phyloP scores from a whole-genome alignment of 1,284 basidiomycete species.

The Leccinum pachyderme region DNA sequence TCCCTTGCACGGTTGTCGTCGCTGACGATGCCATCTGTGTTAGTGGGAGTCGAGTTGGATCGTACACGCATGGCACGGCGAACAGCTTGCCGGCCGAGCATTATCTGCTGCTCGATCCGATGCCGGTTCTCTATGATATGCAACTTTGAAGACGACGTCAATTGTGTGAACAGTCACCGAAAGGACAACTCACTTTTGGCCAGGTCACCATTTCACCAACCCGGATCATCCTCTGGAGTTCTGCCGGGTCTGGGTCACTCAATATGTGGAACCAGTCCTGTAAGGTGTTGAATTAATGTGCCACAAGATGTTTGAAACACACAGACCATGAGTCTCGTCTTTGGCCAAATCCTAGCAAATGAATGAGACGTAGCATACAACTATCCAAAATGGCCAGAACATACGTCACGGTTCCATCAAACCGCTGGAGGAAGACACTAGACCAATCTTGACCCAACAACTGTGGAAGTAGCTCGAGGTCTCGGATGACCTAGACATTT shows the following conservation, averaged over 20 bases:
- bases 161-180: neutral
- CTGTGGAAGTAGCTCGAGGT: slow-evolving; percentile 87
- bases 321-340: slow-evolving; percentile 69
- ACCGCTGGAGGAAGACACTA: slow-evolving; percentile 88
- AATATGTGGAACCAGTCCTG: slow-evolving; percentile 85
- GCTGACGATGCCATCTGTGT: slow-evolving; percentile 28
- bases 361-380: slow-evolving; percentile 32
- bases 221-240: slow-evolving; percentile 80
- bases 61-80: slow-evolving; percentile 47
- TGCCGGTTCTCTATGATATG: slow-evolving; percentile 90
- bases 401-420: slow-evolving; percentile 81
- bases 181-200: slow-evolving; percentile 71
- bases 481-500: slow-evolving; percentile 74
- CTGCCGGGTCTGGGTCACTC: slow-evolving; percentile 78
- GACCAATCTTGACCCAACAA: slow-evolving; percentile 94
- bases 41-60: slow-evolving; percentile 25
- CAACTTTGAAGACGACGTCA: slow-evolving; percentile 47
- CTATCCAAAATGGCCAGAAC: slow-evolving; percentile 26
- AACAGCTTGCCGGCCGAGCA: slow-evolving; percentile 74
- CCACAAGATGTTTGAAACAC: neutral
- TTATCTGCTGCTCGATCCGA: slow-evolving; percentile 79
- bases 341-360: slow-evolving; percentile 77
- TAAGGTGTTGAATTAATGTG: slow-evolving; percentile 6
- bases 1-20: slow-evolving; percentile 16
- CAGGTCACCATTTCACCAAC: slow-evolving; percentile 92